A percentile compares a stretch with the other conserved stretches of the same genome.
Conservation (phyloP, 176 grass and related monocot species). For the Hsuehochloa calcarea region DNA sequence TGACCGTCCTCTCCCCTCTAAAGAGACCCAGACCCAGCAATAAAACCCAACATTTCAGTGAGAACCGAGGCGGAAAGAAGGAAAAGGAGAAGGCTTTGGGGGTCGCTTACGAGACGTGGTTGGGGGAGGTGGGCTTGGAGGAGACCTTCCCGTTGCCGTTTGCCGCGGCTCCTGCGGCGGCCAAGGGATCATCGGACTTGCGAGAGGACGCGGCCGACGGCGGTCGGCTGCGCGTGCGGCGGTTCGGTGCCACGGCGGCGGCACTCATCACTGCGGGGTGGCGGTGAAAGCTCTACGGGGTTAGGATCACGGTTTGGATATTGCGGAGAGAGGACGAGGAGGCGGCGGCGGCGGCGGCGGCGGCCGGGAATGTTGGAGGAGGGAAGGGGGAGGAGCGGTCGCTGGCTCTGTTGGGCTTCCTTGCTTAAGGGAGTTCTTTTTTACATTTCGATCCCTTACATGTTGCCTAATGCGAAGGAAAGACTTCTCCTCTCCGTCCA, state of each 20-base stretch:
- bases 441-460: neutral
- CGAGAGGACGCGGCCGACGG: conserved; percentile 45
- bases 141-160: conserved; percentile 36
- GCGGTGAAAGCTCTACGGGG: neutral
- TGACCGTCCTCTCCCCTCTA: conserved; percentile 86
- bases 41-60: neutral
- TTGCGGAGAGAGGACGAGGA: neutral
- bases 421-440: neutral
- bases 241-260: conserved; percentile 14
- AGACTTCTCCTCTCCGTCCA: neutral
- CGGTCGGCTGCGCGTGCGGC: conserved; percentile 42
- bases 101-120: conserved; percentile 37
- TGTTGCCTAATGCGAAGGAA: neutral
- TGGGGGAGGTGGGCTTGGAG: conserved; percentile 45
- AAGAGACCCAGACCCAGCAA: neutral
- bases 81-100: neutral
- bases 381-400: conserved; percentile 7
- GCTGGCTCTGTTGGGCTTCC: conserved; percentile 12
- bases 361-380: conserved; percentile 39
- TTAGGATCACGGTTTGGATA: neutral
- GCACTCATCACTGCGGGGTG: conserved; percentile 12
- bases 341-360: conserved; percentile 12
- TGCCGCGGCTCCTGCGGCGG: neutral
- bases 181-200: conserved; percentile 30
- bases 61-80: neutral